Base-by-base conservation (phyloP, 208 protist genomes). In the Trypanosoma brucei region DNA sequence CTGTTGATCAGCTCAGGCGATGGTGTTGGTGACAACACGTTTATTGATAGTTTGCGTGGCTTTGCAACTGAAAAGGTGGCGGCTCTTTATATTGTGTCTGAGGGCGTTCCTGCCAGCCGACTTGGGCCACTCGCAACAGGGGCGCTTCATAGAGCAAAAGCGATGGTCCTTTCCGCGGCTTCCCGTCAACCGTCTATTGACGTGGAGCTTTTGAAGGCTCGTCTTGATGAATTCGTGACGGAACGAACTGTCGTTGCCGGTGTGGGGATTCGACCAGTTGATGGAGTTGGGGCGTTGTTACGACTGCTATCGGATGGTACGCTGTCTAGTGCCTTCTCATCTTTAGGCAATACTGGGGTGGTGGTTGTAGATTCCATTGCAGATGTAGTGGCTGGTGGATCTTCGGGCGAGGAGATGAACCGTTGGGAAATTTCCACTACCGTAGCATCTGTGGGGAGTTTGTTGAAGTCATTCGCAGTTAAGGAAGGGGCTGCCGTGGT, bases 361-460 rank as follows among this genome's bases (percentile, higher is more conserved):
- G 51, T 92, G 36, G 79, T 78, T 5, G 52, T 92, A 11, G 85
- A 92, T 72, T 92, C 85, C 36, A 79, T 86, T 42, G 85, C 85
- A 14, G 82, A 65, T 2, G 71, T 75, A 34, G 84, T 53, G 14
- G 46, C 51, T 61, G 56, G 45, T 8, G 36, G 40, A 31, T 11
- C 38, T 11, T 39, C 3, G 13, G 39, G 4, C 38, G 34, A 49
- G 22, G 55, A 55, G 6, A n/a, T 37, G 63, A 49, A 22, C 34
- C 33, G 66, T 53, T 14, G 53, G 0, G 37, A 50, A 31, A 5
- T 44, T 11, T 11, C 49, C 8, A 37, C 52, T 11, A 65, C 59
- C 35, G 55, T 79, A 0, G 66, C 72, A 58, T 65, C 56, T 0
- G 58, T 75, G 13, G 78, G 79, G 4, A 38, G 62, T 37, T 37